Percentiles rank a stretch among this genome's conserved stretches.
Evolutionary conservation across 345 rosid species (phyloP).

Genomic region (Populus ilicifolia): DNA sequence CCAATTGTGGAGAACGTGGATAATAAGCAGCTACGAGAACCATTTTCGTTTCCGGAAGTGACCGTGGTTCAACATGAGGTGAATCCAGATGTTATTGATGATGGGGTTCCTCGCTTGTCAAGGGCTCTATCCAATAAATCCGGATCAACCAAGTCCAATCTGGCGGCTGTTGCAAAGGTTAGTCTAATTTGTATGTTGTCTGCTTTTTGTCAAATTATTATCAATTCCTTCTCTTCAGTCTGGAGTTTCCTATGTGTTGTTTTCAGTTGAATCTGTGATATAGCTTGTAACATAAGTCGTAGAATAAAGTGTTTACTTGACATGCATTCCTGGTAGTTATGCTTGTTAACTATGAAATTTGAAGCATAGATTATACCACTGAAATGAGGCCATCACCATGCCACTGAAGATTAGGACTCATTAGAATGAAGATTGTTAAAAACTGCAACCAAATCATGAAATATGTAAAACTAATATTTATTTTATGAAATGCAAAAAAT

Average conservation of each 20-base stretch:
- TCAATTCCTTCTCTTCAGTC: not conserved
- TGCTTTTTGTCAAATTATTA: not conserved
- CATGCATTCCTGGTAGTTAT: not conserved
- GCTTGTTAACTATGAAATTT: not conserved
- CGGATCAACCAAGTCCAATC: conserved; percentile 75
- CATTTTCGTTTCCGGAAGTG: conserved; percentile 50
- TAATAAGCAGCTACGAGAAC: conserved; percentile 41
- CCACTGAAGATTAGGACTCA: not conserved
- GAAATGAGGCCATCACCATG: not conserved
- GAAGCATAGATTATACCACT: not conserved
- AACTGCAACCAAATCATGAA: not conserved
- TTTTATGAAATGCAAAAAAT: not conserved
- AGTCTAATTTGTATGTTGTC: not conserved
- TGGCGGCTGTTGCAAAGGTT: conserved; percentile 83
- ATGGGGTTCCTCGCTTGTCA: conserved; percentile 73
- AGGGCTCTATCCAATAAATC: conserved; percentile 64
- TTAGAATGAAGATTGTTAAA: not conserved
- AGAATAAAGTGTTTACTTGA: not conserved
- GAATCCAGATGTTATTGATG: conserved; percentile 47
- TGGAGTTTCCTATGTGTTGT: not conserved
- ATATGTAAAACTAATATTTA: not conserved
- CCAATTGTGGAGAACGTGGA: conserved; percentile 40
- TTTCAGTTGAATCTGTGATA: not conserved
- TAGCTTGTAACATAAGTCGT: not conserved
- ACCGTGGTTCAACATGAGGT: conserved; percentile 31